phyloP scores from a whole-genome alignment of 2,329 filamentous ascomycete genomes.

The Mollisiaceae sp. region DNA sequence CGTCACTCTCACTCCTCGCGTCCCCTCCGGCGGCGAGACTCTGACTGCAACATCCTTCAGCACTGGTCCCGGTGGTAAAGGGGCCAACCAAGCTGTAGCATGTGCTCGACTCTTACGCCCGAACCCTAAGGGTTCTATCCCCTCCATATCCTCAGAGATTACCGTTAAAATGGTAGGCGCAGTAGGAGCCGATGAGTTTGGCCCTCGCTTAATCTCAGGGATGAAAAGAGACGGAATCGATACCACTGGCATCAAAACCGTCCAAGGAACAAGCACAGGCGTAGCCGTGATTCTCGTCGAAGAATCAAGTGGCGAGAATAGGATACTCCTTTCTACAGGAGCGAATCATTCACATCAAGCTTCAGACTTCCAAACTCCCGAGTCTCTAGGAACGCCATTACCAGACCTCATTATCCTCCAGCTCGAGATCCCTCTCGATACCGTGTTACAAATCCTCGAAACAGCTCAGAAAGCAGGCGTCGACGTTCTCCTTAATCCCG shows the following conservation, averaged over 20 bases:
- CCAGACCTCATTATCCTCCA: constrained; percentile 76
- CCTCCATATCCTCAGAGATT: constrained; percentile 37
- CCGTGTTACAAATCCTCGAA: constrained; percentile 65
- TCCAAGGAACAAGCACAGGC: constrained; percentile 62
- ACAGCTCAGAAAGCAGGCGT: constrained; percentile 55
- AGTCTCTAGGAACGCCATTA: constrained; percentile 45
- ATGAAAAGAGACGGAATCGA: constrained; percentile 68
- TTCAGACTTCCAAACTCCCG: constrained; percentile 45
- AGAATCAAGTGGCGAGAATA: constrained; percentile 71
- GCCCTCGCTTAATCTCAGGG: constrained; percentile 60
- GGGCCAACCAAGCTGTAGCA: constrained; percentile 74
- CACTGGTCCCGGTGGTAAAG: constrained; percentile 88
- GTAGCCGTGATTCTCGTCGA: constrained; percentile 80
- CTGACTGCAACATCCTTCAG: constrained; percentile 79
- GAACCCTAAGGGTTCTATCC: constrained; percentile 40
- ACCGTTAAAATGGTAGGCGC: constrained; percentile 74
- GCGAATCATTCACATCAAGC: constrained; percentile 63
- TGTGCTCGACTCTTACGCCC: constrained; percentile 74
- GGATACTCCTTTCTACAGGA: constrained; percentile 75
- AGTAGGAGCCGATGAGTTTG: constrained; percentile 73
- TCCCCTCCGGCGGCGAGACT: constrained; percentile 86
- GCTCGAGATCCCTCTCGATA: constrained; percentile 74
- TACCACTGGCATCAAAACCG: constrained; percentile 55
- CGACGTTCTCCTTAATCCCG: constrained; percentile 82
- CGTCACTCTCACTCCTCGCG: constrained; percentile 82